Evolutionary conservation across 805 yeast species (phyloP), one percentile per base, ranked within the genome.

Genomic region (Wickerhamomyces silvicola): DNA sequence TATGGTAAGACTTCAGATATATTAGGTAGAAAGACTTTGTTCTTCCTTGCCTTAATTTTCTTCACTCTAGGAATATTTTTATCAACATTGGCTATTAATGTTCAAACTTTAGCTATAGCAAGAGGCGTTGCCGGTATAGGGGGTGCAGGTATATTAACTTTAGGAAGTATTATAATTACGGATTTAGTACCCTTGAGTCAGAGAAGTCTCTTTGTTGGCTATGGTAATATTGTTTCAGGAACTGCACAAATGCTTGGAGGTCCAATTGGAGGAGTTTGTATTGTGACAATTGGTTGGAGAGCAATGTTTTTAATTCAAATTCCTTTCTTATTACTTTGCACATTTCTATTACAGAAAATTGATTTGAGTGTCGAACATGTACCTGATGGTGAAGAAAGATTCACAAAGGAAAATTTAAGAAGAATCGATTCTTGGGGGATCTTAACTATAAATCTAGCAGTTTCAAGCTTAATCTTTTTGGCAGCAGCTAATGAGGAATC

Each of bases 1-100:
- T 78, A 75, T 35, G 92, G 90, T 5, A 72, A 79, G 36, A 59
- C 81, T 20, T 70, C 81, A 26, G 90, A 83, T 42, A 70, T 82
- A 15, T 60, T 69, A 39, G 81, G 82, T 6, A 56, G 82, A 30
- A 66, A 66, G 33, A 53, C 57, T 9, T 61, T 70, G 7, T 49
- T 74, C 8, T 37, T 72, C 6, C 39, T 56, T 24, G 70, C 71
- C 1, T 68, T 72, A 27, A 50, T 48, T 12, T 53, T 71, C 40
- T 66, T 74, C 37, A 64, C 62, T 0, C 20, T 69, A 1, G 73
- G 77, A 24, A 62, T 65, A 52, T 39, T 66, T 20, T 34, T 62
- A 40, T 63, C 78, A 50, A 37, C 64, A 32, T 39, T 71, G 38
- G 44, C 70, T 23, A 39, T 50, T 8, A 50, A 61, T 14, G 70